A percentile compares a stretch with the other conserved stretches of the same genome.
phyloP scores from a whole-genome alignment of 2,329 filamentous ascomycete species.

The Colletotrichum tropicicola region DNA sequence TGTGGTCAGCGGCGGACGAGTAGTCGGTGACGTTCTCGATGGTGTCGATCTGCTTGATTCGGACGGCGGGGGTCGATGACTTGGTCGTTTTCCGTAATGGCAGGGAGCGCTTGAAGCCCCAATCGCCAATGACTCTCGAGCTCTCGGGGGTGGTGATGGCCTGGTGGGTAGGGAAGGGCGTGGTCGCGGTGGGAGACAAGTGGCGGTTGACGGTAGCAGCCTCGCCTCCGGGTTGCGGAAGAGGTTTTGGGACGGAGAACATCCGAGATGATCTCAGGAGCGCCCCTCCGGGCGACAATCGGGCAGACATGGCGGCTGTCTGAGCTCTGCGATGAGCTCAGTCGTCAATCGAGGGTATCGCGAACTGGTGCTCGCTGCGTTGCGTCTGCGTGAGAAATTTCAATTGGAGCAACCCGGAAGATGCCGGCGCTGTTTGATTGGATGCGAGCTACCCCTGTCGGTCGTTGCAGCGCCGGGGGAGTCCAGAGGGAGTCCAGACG shows the following conservation, averaged over 20 bases:
- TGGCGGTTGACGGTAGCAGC: slow-evolving; percentile 56
- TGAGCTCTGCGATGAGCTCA: slow-evolving; percentile 31
- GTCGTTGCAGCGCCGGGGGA: background rate
- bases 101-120: slow-evolving; percentile 89
- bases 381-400: slow-evolving; percentile 28
- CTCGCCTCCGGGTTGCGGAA: slow-evolving; percentile 68
- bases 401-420: slow-evolving; percentile 25
- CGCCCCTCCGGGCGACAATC: slow-evolving; percentile 68
- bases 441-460: slow-evolving; percentile 24
- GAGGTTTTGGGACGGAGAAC: slow-evolving; percentile 83
- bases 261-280: slow-evolving; percentile 88
- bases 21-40: slow-evolving; percentile 92
- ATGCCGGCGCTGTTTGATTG: slow-evolving; percentile 17
- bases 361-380: background rate
- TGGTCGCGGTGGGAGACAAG: slow-evolving; percentile 75
- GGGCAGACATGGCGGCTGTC: slow-evolving; percentile 29
- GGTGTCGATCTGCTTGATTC: slow-evolving; percentile 82
- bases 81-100: slow-evolving; percentile 79
- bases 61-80: slow-evolving; percentile 77
- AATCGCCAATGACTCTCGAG: slow-evolving; percentile 82
- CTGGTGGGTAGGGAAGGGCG: slow-evolving; percentile 82
- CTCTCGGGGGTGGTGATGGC: slow-evolving; percentile 80
- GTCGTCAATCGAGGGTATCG: slow-evolving; percentile 16
- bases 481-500: background rate
- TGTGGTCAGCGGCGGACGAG: slow-evolving; percentile 82